Conservation (phyloP, 2,329 filamentous ascomycete species). For the Tolypocladium tropicale region DNA sequence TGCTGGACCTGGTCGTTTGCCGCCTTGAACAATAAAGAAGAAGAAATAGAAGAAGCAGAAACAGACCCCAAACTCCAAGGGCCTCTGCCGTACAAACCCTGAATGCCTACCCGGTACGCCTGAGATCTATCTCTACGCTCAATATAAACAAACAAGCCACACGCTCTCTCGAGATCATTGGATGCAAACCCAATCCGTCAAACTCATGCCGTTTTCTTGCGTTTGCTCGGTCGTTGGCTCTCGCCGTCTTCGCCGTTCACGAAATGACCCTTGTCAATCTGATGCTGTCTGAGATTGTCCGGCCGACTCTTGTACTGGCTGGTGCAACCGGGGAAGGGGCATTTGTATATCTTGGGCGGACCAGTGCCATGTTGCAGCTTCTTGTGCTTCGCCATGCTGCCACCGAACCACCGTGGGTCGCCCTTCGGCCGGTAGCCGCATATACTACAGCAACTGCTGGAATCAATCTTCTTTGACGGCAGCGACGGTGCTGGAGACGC, state of each 20-base stretch:
- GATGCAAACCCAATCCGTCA: too few species aligned
- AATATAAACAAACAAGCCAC: neutral
- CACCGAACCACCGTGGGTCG: constrained; percentile 47
- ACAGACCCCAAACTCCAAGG: neutral
- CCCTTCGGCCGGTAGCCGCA: constrained; percentile 47
- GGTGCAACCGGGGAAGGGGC: constrained; percentile 41
- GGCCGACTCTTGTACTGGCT: constrained; percentile 45
- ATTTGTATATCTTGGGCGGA: constrained; percentile 41
- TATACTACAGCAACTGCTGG: constrained; percentile 36
- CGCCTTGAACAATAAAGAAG: too few species aligned
- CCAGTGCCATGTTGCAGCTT: constrained; percentile 40
- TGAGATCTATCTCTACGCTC: neutral
- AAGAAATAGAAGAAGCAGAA: too few species aligned
- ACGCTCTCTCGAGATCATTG: neutral
- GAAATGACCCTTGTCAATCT: constrained; percentile 45
- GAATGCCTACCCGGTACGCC: neutral
- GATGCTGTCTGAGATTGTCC: constrained; percentile 46
- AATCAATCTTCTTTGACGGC: constrained; percentile 22
- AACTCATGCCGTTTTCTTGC: constrained; percentile 28
- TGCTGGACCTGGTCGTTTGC: neutral
- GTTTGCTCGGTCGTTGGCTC: constrained; percentile 31
- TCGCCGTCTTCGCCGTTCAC: constrained; percentile 30
- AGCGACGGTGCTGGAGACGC: neutral
- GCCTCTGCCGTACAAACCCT: neutral
- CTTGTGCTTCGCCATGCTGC: constrained; percentile 49